phyloP scores from a whole-genome alignment of 345 rosid genomes.

The Cardamine resedifolia region DNA sequence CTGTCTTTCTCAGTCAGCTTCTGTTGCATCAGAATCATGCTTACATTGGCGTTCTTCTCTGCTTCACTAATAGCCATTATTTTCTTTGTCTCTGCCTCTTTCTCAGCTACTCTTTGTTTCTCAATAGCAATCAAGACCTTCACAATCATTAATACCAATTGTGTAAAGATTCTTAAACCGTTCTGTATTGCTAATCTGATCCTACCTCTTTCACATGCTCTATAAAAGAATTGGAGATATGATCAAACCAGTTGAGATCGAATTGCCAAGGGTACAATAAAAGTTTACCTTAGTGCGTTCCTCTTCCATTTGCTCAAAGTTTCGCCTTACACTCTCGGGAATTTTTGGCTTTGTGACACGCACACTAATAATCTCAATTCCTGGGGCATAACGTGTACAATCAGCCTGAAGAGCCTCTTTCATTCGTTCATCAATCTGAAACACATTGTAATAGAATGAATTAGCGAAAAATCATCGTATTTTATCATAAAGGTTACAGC shows the following conservation, averaged over 20 bases:
- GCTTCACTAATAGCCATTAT: slow-evolving; percentile 96
- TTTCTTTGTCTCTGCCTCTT: slow-evolving; percentile 82
- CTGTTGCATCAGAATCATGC: slow-evolving; percentile 85
- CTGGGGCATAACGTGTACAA: slow-evolving; percentile 91
- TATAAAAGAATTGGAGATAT: background rate
- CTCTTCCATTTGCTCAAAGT: slow-evolving; percentile 93
- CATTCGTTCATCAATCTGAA: slow-evolving; percentile 93
- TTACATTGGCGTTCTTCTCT: slow-evolving; percentile 75
- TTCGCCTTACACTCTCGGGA: slow-evolving; percentile 72
- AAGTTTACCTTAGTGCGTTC: slow-evolving; percentile 79
- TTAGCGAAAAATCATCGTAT: background rate
- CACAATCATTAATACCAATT: background rate
- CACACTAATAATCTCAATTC: slow-evolving; percentile 85
- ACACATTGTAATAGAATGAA: slow-evolving; percentile 15
- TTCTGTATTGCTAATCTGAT: background rate
- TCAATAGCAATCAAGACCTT: slow-evolving; percentile 87
- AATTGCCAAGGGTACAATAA: background rate
- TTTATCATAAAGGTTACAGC: background rate
- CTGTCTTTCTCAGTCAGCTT: slow-evolving; percentile 88
- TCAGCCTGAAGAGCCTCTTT: slow-evolving; percentile 91
- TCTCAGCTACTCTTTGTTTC: slow-evolving; percentile 82
- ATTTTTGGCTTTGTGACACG: slow-evolving; percentile 91
- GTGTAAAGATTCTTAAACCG: background rate
- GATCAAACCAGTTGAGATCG: background rate
- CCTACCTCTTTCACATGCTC: background rate